These are phyloP conservation scores for Cyclotella kingstonii DNA, from an alignment of 108 stramenopile species.

Conservation along the genomic window DNA sequence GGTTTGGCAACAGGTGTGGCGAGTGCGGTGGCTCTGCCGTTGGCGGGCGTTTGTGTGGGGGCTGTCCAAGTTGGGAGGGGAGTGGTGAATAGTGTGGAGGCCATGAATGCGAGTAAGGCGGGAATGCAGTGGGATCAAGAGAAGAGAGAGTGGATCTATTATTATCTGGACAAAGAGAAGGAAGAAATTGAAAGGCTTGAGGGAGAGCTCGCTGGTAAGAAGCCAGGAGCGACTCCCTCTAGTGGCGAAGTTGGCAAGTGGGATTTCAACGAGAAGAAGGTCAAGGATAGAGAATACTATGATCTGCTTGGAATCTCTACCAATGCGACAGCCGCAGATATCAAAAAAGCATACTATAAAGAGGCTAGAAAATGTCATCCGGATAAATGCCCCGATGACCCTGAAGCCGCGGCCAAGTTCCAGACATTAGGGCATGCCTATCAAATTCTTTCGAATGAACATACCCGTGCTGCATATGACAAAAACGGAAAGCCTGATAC, in stretches of 20 bases:
- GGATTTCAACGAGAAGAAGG: slow-evolving; percentile 49
- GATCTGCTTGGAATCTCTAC: slow-evolving; percentile 81
- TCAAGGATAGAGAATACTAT: slow-evolving; percentile 84
- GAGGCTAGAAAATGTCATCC: slow-evolving; percentile 84
- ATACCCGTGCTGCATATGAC: slow-evolving; percentile 84
- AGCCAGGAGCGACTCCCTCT: slow-evolving; percentile 15
- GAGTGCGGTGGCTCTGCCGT: slow-evolving; percentile 75
- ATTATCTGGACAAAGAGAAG: slow-evolving; percentile 67
- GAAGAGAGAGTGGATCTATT: slow-evolving; percentile 74
- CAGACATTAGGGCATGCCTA: slow-evolving; percentile 91
- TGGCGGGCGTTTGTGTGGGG: slow-evolving; percentile 84
- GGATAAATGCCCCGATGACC: slow-evolving; percentile 87
- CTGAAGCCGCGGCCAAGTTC: slow-evolving; percentile 80
- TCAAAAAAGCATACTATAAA: slow-evolving; percentile 92
- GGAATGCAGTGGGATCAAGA: slow-evolving; percentile 88
- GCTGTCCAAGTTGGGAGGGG: slow-evolving; percentile 79
- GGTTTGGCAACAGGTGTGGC: slow-evolving; percentile 83
- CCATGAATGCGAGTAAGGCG: slow-evolving; percentile 51
- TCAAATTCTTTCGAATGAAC: slow-evolving; percentile 81
- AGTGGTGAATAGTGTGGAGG: slow-evolving; percentile 75
- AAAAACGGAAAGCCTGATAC: slow-evolving; percentile 68
- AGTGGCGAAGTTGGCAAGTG: slow-evolving; percentile 16
- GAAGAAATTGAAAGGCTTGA: slow-evolving; percentile 53
- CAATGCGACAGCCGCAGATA: slow-evolving; percentile 75
- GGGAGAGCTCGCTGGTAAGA: slow-evolving; percentile 33